These are phyloP conservation scores for Populus hybrid DNA, from an alignment of 441 rosid genomes.

Conservation along the genomic window DNA sequence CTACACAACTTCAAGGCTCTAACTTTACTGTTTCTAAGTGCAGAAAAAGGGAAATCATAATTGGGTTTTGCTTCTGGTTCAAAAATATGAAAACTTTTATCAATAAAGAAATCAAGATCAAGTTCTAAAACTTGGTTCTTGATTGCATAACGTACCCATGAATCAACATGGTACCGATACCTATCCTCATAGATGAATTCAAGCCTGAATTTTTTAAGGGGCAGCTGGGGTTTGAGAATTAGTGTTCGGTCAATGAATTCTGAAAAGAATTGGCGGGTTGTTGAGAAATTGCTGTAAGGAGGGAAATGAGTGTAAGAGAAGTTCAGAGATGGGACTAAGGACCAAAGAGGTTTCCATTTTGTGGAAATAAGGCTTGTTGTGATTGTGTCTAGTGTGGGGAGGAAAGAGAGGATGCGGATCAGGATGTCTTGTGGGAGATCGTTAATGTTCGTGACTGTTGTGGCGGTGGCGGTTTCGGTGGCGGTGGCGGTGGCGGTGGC, in stretches of 20 bases:
- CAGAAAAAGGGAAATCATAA: conserved; percentile 17
- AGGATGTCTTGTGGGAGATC: conserved; percentile 3
- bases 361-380: conserved; percentile 12
- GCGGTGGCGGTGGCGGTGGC: not conserved
- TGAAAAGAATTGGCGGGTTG: conserved; percentile 17
- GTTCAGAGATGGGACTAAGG: not conserved
- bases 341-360: conserved; percentile 10
- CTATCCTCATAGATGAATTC: conserved; percentile 13
- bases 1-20: conserved; percentile 5
- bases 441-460: not conserved
- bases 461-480: not conserved
- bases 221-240: not conserved
- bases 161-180: conserved; percentile 2
- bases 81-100: not conserved
- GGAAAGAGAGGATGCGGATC: conserved; percentile 13
- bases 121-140: not conserved
- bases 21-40: conserved; percentile 8
- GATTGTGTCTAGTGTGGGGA: conserved; percentile 13
- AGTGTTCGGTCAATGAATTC: conserved; percentile 14
- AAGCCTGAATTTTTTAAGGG: conserved; percentile 6
- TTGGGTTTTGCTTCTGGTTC: not conserved
- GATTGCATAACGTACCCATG: not conserved
- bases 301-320: conserved; percentile 12
- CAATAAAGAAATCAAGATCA: not conserved
- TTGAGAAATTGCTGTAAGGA: not conserved